Base-by-base conservation (phyloP, 768 basidiomycete species). In the Lentinus tigrinus region DNA sequence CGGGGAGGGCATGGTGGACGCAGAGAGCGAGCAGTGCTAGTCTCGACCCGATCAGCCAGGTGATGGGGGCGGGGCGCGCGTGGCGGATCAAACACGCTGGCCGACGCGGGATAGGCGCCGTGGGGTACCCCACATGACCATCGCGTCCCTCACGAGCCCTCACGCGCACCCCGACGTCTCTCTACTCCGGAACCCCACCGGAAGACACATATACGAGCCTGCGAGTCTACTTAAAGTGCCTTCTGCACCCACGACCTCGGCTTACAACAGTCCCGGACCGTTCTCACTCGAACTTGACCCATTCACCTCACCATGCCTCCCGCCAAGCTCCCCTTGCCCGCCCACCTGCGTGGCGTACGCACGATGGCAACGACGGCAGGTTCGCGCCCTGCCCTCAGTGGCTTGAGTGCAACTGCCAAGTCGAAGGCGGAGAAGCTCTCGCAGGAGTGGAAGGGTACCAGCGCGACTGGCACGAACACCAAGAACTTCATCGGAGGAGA, bases 401-500 rank as follows among this genome's bases (percentile, higher is more conserved):
- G 82, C 3, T 73, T 93, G 54, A 82, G 77, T 61, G 73, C 82
- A 14, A 61, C 77, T 11, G 87, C 85, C 21, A 78, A 81, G 19
- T 70, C 81, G 24, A 84, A 81, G 61, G 91, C 91, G 1, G 85
- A 91, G 63, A 79, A 80, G 54, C 75, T 94, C 19, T 89, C 89
- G 17, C 72, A 80, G 14, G 79, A 85, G 28, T 98, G 93, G 93
- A 86, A 87, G 62, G 95, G 95, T 40, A 95, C 95, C 2, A 89
- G 81, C 57, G 87, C 89, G 23, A 82, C 84, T 13, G 95, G 95
- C n/a, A 89, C 83, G 27, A 86, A 80, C 60, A 95, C 95, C 56
- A 95, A 91, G 82, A 95, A 94, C 72, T 94, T 88, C 73, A 91
- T 98, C 57, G 89, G 85, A 13, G 96, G 95, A 9, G 81, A 94